Percentiles rank a stretch among this genome's conserved stretches.
Evolutionary conservation across 306 rosid genomes (phyloP).

Genomic region (Cicer bijugum): DNA sequence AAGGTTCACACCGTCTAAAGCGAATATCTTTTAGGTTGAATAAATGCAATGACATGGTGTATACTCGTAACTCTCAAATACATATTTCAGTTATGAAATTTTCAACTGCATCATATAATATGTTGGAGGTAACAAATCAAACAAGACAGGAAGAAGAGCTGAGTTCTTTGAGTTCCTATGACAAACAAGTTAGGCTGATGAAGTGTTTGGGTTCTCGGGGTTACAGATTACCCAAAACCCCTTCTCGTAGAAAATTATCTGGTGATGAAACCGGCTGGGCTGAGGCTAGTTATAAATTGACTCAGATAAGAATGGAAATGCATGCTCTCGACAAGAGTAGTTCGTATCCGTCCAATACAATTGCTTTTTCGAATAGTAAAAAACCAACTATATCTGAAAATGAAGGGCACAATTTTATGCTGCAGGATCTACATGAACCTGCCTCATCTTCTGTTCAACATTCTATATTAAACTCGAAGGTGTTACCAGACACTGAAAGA

Average conservation of each 20-base stretch:
- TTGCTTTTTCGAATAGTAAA: slow-evolving; percentile 40
- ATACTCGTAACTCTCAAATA: slow-evolving; percentile 39
- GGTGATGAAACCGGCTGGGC: slow-evolving; percentile 38
- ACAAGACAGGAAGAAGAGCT: slow-evolving; percentile 40
- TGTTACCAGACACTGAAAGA: slow-evolving; percentile 38
- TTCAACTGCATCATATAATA: slow-evolving; percentile 44
- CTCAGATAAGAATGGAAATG: slow-evolving; percentile 12
- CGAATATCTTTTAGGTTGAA: slow-evolving; percentile 48
- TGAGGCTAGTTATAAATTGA: slow-evolving; percentile 7
- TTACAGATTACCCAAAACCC: neutral
- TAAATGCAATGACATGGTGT: slow-evolving; percentile 33
- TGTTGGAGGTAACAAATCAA: slow-evolving; percentile 36
- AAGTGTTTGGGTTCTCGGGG: neutral
- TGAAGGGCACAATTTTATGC: slow-evolving; percentile 10
- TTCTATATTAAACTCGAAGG: slow-evolving; percentile 36
- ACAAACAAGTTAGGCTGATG: slow-evolving; percentile 21
- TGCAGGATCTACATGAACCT: slow-evolving; percentile 36
- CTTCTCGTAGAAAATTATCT: neutral
- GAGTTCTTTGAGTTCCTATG: slow-evolving; percentile 30
- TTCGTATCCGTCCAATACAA: slow-evolving; percentile 28
- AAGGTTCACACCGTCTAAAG: slow-evolving; percentile 47
- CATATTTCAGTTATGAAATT: slow-evolving; percentile 43
- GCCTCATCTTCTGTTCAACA: slow-evolving; percentile 40
- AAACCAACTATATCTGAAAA: slow-evolving; percentile 38
- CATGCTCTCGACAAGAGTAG: neutral